Evolutionary conservation across 768 basidiomycete species (phyloP).

Genomic region (Trametes cingulata): DNA sequence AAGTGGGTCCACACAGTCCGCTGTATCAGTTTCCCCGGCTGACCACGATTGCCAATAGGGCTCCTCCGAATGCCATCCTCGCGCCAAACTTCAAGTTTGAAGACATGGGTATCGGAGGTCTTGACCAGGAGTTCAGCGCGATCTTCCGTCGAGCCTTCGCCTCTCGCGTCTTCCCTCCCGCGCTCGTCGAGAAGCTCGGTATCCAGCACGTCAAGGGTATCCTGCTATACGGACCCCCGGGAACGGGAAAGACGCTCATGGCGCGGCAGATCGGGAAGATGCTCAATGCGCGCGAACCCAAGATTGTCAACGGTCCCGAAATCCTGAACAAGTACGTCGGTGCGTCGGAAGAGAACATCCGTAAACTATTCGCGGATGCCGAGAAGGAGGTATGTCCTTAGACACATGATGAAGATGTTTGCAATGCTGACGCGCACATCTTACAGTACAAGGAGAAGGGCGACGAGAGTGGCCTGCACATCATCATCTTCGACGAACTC

Average conservation of each 20-base stretch:
- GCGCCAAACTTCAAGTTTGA: conserved; percentile 99
- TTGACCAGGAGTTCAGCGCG: conserved; percentile 91
- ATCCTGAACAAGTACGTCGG: conserved; percentile 97
- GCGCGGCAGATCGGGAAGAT: conserved; percentile 99
- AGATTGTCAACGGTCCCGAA: conserved; percentile 98
- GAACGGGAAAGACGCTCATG: conserved; percentile 97
- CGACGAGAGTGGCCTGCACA: conserved; percentile 95
- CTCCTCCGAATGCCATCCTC: conserved; percentile 91
- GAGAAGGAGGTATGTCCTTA: conserved; percentile 80
- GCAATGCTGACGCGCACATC: neutral
- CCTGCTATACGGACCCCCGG: conserved; percentile 92
- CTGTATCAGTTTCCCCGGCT: neutral
- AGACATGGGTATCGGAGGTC: conserved; percentile 99
- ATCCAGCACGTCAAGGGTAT: conserved; percentile 99
- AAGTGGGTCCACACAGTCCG: conserved; percentile 50
- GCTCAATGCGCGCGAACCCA: conserved; percentile 97
- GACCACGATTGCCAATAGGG: conserved; percentile 42
- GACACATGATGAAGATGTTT: neutral
- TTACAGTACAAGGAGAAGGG: conserved; percentile 92
- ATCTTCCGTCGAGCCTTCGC: conserved; percentile 99
- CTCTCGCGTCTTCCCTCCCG: conserved; percentile 97
- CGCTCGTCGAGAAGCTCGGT: conserved; percentile 93
- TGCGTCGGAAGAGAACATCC: conserved; percentile 95
- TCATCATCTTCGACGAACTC: conserved; percentile 99
- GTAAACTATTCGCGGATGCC: conserved; percentile 97